Evolutionary conservation across 495 filamentous ascomycete genomes (phyloP), one percentile per base, ranked within the genome.

Genomic region (Aspergillus heteromorphus): DNA sequence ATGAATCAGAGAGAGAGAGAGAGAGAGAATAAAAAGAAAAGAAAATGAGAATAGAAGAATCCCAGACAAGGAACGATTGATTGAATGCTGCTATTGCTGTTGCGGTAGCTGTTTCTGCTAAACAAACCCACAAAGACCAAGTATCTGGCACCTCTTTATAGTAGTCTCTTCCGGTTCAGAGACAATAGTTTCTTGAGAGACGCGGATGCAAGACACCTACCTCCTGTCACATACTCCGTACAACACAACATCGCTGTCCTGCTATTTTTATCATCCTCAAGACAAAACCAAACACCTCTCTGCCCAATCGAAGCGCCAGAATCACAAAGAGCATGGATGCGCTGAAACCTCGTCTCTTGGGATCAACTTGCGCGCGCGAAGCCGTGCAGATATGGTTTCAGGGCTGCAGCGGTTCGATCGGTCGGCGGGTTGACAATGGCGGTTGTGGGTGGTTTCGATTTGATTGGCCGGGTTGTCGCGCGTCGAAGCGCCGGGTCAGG

Each of bases 1-100:
- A 43, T 57, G 55, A 40, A 52, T 58, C 21, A 65, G 61, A 43
- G 47, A 58, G 48, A 57, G 54, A 61, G 52, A 38, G 47, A 55
- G 17, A 9, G n/a, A 14, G n/a, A 18, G 31, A 51, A 31, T 8
- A 47, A 7, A 40, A n/a, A 30, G 30, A 6, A 49, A 17, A 21
- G 13, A 27, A 2, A 20, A 18, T 7, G 40, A 43, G 16, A 43
- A 43, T 11, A 19, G 14, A 41, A 38, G 21, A 55, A 34, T 43
- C 23, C 23, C 4, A 27, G 23, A 27, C 23, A 27, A 27, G 7
- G 23, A 27, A 27, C 7, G 23, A 27, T 27, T 27, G 23, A 27
- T 27, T n/a, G 36, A 45, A 9, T 16, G 20, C 5, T 2, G 16
- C 17, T 43, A 20, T 20, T 17, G 9, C 19, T 18, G 17, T 21